phyloP scores from a whole-genome alignment of 352 stramenopile species.

The Phytophthora uliginosa region DNA sequence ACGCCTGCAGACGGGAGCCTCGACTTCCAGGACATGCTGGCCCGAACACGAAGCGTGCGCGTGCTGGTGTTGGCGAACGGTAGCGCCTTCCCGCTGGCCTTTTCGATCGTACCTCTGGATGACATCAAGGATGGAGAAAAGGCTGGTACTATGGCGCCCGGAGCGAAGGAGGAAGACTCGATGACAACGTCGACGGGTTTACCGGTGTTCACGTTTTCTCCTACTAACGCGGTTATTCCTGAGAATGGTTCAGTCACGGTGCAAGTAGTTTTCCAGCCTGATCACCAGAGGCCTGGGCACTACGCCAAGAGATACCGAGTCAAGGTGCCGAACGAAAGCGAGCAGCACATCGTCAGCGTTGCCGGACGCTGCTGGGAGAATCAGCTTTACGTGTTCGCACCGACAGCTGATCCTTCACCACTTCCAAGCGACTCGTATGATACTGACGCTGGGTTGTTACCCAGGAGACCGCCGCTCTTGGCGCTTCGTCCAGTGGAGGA shows the following conservation, averaged over 20 bases:
- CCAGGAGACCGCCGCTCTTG: conserved; percentile 22
- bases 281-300: conserved; percentile 65
- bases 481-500: conserved; percentile 58
- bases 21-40: conserved; percentile 78
- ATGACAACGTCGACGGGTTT: conserved; percentile 35
- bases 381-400: conserved; percentile 77
- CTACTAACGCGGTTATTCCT: conserved; percentile 67
- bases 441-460: neutral
- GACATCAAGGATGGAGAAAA: neutral
- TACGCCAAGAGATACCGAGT: conserved; percentile 70
- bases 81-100: conserved; percentile 72
- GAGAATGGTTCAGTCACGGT: conserved; percentile 62
- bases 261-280: conserved; percentile 72
- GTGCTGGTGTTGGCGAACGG: conserved; percentile 74
- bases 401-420: neutral
- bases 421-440: neutral
- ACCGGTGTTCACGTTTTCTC: conserved; percentile 73
- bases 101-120: conserved; percentile 46
- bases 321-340: conserved; percentile 79
- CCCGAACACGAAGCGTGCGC: conserved; percentile 49
- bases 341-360: conserved; percentile 65
- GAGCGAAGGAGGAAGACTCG: neutral
- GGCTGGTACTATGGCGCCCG: neutral
- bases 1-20: conserved; percentile 64
- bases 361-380: conserved; percentile 84